Base-by-base conservation (phyloP, 805 yeast species). In the Candida tallmaniae region DNA sequence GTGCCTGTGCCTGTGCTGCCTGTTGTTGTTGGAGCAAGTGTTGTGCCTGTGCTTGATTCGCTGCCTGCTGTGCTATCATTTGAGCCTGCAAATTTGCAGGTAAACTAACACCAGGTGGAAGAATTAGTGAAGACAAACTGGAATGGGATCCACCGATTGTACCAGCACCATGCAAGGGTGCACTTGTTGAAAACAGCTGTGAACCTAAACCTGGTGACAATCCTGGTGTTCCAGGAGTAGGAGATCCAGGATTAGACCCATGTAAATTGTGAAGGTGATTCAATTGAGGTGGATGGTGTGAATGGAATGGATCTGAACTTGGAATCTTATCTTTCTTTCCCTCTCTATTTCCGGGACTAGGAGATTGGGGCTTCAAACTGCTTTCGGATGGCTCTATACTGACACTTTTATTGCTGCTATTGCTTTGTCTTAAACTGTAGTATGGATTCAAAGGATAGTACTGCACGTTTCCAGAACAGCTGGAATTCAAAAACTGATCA, bases 361-460 rank as follows among this genome's bases (percentile, higher is more conserved):
- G 23, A 6, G 23, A 11, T 24, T n/a, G 27, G 6, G 27, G 27
- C n/a, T 24, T 8, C 8, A 14, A 14, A 8, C 8, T 10, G 6
- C 17, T 7, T 14, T 24, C 16, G n/a, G 27, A 24, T 6, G 37
- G 37, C 4, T 25, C 33, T 8, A 34, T 27, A 23, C 37, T 34
- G 8, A 34, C 23, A 13, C 33, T 29, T 7, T 34, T 34, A 11
- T 11, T 29, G 25, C 20, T 29, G 10, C 24, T 18, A 15, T 24
- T 34, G 6, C 23, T 21, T 12, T 27, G 26, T n/a, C 39, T 20
- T 26, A 37, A 29, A 17, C 30, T 28, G 24, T 34, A 38, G 19
- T 38, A 27, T 25, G 41, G 41, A 18, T 38, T 38, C 15, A 38
- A 26, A 6, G 37, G 41, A 19, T 38, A 38, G 21, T 37, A 22